Evolutionary conservation across 129 eudicot species (phyloP).

Genomic region (Centrapalus pauciflorus): DNA sequence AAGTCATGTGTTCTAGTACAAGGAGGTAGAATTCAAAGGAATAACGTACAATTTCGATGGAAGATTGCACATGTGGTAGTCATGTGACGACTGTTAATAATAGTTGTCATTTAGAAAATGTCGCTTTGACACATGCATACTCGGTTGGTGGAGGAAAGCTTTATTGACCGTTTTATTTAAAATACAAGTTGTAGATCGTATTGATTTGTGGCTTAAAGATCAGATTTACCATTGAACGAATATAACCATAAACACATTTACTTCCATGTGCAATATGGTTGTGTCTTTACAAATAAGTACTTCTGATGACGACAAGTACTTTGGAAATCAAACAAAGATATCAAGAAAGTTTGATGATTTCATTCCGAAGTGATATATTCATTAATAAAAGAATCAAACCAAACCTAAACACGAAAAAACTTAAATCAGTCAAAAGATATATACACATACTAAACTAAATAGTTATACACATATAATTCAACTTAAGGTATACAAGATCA

Average conservation of each 20-base stretch:
- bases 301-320: background rate
- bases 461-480: too few species aligned
- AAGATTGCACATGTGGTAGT: background rate
- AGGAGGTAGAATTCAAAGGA: background rate
- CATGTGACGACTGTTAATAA: background rate
- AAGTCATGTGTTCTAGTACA: background rate
- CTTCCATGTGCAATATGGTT: slow-evolving; percentile 14
- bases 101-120: too few species aligned
- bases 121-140: too few species aligned
- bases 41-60: too few species aligned
- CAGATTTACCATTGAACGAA: background rate
- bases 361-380: background rate
- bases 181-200: background rate
- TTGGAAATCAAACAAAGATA: background rate
- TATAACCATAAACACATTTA: background rate
- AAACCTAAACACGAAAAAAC: background rate
- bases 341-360: too few species aligned
- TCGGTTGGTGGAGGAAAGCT: background rate
- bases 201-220: background rate
- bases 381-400: background rate
- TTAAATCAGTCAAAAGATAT: background rate
- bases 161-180: background rate
- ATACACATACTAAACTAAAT: background rate
- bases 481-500: too few species aligned
- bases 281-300: slow-evolving; percentile 2